Percentiles rank a stretch among this genome's conserved stretches.
These are phyloP conservation scores for Boletus edulis DNA, from an alignment of 768 basidiomycete species.

Conservation along the genomic window DNA sequence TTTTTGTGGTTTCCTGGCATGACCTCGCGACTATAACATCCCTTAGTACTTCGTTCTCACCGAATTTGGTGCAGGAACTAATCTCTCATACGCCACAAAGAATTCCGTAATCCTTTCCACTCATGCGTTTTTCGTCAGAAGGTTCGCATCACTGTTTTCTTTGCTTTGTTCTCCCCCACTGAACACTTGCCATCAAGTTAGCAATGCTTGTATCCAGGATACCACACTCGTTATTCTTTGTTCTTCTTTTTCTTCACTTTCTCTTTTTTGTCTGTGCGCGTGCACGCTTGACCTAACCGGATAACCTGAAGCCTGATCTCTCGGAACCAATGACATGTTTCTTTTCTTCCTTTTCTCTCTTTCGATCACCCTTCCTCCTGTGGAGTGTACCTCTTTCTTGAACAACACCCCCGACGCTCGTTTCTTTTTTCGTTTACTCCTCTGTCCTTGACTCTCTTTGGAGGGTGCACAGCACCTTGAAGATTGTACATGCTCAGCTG, in stretches of 20 bases:
- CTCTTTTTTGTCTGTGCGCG: not conserved
- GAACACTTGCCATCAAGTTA: not conserved
- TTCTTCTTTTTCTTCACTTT: too few species aligned
- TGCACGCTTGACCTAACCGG: not conserved
- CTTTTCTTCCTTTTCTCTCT: not conserved
- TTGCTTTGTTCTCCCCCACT: not conserved
- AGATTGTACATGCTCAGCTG: too few species aligned
- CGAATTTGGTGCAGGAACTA: conserved; percentile 20
- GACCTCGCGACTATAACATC: conserved; percentile 11
- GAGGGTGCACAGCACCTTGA: too few species aligned
- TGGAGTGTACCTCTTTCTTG: too few species aligned
- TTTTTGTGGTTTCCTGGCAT: conserved; percentile 10
- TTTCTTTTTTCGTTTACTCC: too few species aligned
- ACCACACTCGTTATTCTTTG: conserved; percentile 19
- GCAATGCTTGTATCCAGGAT: conserved; percentile 8
- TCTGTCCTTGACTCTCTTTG: too few species aligned
- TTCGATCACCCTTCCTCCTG: not conserved
- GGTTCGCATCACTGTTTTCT: not conserved
- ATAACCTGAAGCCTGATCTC: not conserved
- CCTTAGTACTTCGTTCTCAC: conserved; percentile 8
- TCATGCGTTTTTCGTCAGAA: not conserved
- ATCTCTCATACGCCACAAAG: conserved; percentile 19
- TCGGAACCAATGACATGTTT: not conserved
- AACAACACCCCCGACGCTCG: too few species aligned
- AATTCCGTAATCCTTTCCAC: conserved; percentile 17